Conservation (phyloP, 1,284 basidiomycete species). For the Ustilago crameri region DNA sequence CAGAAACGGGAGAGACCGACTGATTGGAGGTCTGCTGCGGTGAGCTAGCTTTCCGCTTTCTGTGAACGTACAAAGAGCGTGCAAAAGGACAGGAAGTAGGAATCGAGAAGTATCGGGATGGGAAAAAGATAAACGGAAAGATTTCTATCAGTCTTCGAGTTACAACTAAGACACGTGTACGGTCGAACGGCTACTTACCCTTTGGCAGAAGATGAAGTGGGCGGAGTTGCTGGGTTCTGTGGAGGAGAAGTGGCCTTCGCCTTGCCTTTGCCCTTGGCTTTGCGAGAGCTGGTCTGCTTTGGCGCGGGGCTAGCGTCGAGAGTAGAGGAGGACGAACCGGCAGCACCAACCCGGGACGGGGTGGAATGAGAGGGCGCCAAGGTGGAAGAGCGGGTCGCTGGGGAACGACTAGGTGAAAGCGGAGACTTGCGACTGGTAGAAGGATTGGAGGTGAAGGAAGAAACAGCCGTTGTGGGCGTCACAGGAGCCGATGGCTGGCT, state of each 20-base stretch:
- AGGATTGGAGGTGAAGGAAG: constrained; percentile 25
- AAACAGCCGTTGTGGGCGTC: constrained; percentile 31
- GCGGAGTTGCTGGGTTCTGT: constrained; percentile 2
- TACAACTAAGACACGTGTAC: not conserved
- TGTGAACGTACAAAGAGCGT: not conserved
- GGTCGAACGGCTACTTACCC: constrained; percentile 12
- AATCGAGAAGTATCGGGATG: not conserved
- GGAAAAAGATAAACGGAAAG: not conserved
- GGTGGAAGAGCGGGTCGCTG: constrained; percentile 30
- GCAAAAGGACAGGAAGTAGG: not conserved
- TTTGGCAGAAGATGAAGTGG: constrained; percentile 21
- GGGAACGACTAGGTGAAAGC: constrained; percentile 26
- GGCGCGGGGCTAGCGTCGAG: constrained; percentile 6
- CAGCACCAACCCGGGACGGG: constrained; percentile 35
- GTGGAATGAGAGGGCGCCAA: constrained; percentile 35
- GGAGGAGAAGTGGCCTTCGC: not conserved
- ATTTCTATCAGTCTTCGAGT: not conserved
- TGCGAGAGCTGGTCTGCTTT: constrained; percentile 6
- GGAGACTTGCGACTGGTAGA: constrained; percentile 28
- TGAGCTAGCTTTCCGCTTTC: constrained; percentile 31
- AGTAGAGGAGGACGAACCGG: constrained; percentile 13
- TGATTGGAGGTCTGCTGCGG: constrained; percentile 4
- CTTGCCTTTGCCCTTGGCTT: constrained; percentile 24
- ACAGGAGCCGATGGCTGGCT: constrained; percentile 27
- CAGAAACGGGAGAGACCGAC: constrained; percentile 5